Evolutionary conservation across 257 asterid genomes (phyloP).

Genomic region (Osmanthus fragrans): DNA sequence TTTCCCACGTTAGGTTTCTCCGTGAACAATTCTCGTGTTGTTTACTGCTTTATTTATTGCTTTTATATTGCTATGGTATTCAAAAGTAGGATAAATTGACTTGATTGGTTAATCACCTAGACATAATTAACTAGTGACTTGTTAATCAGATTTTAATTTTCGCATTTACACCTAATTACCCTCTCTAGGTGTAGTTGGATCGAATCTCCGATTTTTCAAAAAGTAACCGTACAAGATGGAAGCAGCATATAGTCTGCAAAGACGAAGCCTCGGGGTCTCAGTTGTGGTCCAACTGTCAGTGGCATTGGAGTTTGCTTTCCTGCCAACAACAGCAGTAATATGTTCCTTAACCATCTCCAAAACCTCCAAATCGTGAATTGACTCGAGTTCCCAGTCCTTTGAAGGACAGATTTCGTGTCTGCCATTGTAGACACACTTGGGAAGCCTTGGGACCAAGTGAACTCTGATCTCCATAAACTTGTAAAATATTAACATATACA

Average conservation of each 20-base stretch:
- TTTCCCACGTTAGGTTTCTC: too few species aligned
- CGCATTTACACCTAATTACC: too few species aligned
- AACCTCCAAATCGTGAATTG: conserved; percentile 66
- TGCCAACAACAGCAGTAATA: conserved; percentile 50
- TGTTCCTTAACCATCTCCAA: conserved; percentile 79
- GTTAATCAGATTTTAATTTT: too few species aligned
- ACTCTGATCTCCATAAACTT: conserved; percentile 67
- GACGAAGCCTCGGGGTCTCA: conserved; percentile 37
- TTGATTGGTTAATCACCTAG: too few species aligned
- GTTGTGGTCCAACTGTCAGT: conserved; percentile 61
- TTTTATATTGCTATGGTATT: too few species aligned
- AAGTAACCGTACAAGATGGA: conserved; percentile 86
- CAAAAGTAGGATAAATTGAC: too few species aligned
- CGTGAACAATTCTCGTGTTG: too few species aligned
- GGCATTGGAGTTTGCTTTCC: conserved; percentile 48
- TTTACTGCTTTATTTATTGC: too few species aligned
- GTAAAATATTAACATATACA: conserved; percentile 55
- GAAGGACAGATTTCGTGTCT: conserved; percentile 82
- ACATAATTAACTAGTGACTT: too few species aligned
- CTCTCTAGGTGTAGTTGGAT: too few species aligned
- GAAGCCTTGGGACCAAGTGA: conserved; percentile 71
- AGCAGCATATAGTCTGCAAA: conserved; percentile 60
- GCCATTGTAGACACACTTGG: conserved; percentile 66
- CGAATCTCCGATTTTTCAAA: background rate
- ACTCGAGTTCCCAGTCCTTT: conserved; percentile 85